A percentile compares a stretch with the other conserved stretches of the same genome.
These are phyloP conservation scores for Talaromyces marneffei DNA, from an alignment of 2,329 filamentous ascomycete genomes.

Conservation along the genomic window DNA sequence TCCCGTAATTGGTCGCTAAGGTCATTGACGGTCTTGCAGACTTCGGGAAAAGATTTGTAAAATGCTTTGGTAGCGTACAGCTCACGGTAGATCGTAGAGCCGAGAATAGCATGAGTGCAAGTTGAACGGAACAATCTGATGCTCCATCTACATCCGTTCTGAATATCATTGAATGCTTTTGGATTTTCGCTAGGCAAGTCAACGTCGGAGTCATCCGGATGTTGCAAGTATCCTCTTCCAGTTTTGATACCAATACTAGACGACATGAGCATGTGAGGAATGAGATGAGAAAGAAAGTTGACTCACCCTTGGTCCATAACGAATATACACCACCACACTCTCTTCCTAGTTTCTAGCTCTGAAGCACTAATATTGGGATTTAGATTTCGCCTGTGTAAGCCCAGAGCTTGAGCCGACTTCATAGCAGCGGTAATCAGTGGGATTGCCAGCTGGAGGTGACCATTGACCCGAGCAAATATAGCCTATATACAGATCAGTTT, in stretches of 20 bases:
- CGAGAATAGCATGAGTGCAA: slow-evolving; percentile 81
- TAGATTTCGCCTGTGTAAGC: slow-evolving; percentile 80
- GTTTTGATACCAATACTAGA: slow-evolving; percentile 57
- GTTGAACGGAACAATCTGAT: slow-evolving; percentile 91
- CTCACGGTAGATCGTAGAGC: slow-evolving; percentile 82
- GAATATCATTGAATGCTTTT: slow-evolving; percentile 57
- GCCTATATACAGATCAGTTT: slow-evolving; percentile 38
- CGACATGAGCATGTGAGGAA: not conserved
- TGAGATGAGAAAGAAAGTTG: no score
- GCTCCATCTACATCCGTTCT: slow-evolving; percentile 68
- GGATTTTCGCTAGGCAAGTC: slow-evolving; percentile 81
- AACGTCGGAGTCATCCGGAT: slow-evolving; percentile 81
- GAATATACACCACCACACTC: slow-evolving; percentile 70
- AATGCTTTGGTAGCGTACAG: slow-evolving; percentile 84
- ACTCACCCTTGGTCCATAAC: slow-evolving; percentile 61
- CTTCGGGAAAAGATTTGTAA: slow-evolving; percentile 77
- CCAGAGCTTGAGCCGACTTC: slow-evolving; percentile 81
- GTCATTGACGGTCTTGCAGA: slow-evolving; percentile 85
- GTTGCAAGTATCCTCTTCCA: slow-evolving; percentile 61
- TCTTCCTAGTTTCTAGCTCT: slow-evolving; percentile 79
- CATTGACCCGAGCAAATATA: slow-evolving; percentile 87
- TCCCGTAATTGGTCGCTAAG: slow-evolving; percentile 77
- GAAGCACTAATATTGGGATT: slow-evolving; percentile 83
- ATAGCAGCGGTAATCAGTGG: slow-evolving; percentile 85
- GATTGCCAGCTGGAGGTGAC: slow-evolving; percentile 85